Base-by-base conservation (phyloP, 2,329 filamentous ascomycete genomes). In the Stachybotrys chlorohalonatus region DNA sequence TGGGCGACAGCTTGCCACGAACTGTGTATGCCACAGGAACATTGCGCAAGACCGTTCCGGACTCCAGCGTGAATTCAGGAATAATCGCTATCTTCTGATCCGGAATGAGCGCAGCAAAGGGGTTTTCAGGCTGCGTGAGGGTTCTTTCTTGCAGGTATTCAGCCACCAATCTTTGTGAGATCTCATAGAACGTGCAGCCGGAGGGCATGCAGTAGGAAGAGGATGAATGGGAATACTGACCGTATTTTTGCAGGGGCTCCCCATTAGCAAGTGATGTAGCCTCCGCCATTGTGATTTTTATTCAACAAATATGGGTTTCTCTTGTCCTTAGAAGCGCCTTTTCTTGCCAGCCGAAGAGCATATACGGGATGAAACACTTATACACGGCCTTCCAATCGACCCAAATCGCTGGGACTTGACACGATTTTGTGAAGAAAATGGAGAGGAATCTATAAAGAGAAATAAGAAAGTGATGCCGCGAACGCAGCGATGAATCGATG, bases 41-140 rank as follows among this genome's bases (percentile, higher is more conserved):
- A 82, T 97, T 94, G 62, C 80, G 75, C 17, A 99, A 79, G 1
- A 82, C 87, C 30, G 88, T 90, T 51, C 94, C 94, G 2, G 92
- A 97, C 71, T 99, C 94, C 60, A 99, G 87, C 8, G 87, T 91
- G 70, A 96, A 96, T 31, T 86, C 85, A 2, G 94, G 93, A 54
- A 99, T 83, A 57, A 94, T 83, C 55, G 88, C 90, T 65, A 95
- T 87, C 53, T 87, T 80, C 73, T 97, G 94, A 64, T 96, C 87
- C 53, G 90, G 86, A 53, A 99, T 95, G 66, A 97, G 79, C 59
- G 80, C 74, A 57, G 89, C 84, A 69, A 92, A 97, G 32, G 92
- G 93, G 73, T 97, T 99, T 75, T 96, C 93, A 65, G 89, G 85
- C 72, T 96, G 90, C 54, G 81, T 75, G 60, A 70, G 75, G 61